Evolutionary conservation across 1,284 basidiomycete species (phyloP).

Genomic region (Apiotrichum mycotoxinovorans): DNA sequence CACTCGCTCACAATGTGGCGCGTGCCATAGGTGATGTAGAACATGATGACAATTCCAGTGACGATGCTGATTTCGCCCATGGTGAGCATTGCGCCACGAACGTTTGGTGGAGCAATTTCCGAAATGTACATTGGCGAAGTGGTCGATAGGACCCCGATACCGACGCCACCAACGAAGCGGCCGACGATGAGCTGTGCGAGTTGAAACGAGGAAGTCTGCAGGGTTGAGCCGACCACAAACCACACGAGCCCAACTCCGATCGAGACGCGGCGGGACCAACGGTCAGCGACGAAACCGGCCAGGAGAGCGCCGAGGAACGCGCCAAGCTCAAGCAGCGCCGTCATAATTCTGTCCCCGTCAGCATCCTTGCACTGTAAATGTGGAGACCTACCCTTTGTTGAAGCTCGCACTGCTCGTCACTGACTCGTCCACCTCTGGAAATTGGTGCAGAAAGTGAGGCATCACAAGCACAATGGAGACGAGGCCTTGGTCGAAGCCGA

Average conservation of each 20-base stretch:
- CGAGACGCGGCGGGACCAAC: constrained; percentile 26
- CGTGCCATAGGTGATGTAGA: constrained; percentile 24
- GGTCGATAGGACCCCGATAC: constrained; percentile 40
- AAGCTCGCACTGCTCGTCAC: constrained; percentile 17
- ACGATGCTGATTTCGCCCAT: constrained; percentile 72
- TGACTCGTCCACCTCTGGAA: constrained; percentile 32
- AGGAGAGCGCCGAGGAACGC: constrained; percentile 35
- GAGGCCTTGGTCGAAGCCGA: constrained; percentile 38
- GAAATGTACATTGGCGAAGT: constrained; percentile 48
- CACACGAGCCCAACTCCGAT: constrained; percentile 28
- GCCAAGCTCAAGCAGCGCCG: constrained; percentile 38
- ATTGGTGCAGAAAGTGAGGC: constrained; percentile 30
- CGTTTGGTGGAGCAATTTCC: constrained; percentile 43
- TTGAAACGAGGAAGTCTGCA: constrained; percentile 33
- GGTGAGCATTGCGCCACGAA: constrained; percentile 70
- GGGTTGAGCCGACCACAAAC: constrained; percentile 25
- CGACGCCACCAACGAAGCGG: constrained; percentile 27
- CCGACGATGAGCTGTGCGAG: constrained; percentile 31
- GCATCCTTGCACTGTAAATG: not conserved
- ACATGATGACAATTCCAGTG: constrained; percentile 50
- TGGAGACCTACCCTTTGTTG: constrained; percentile 21
- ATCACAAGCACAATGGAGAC: constrained; percentile 37
- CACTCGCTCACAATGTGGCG: constrained; percentile 18
- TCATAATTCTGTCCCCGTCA: constrained; percentile 25
- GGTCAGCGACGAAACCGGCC: constrained; percentile 33